Evolutionary conservation across 108 stramenopile species (phyloP).

Genomic region (Fragilaria crotonensis): DNA sequence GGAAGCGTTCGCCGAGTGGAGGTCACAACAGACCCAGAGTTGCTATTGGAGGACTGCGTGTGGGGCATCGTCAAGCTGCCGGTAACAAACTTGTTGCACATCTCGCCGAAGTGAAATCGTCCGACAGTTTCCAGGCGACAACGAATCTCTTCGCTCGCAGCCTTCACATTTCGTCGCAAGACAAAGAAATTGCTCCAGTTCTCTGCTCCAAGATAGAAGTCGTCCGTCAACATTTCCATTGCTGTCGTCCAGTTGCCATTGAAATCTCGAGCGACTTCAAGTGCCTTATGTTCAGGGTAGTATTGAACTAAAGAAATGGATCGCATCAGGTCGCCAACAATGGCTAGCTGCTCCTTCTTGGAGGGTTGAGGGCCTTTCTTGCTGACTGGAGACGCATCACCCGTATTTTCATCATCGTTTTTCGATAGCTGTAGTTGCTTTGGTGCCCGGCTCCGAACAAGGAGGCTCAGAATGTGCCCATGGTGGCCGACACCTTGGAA

Average conservation of each 20-base stretch:
- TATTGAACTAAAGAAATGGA: constrained; percentile 90
- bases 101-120: constrained; percentile 94
- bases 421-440: background rate
- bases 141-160: constrained; percentile 76
- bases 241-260: constrained; percentile 94
- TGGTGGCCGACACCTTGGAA: constrained; percentile 77
- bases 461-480: constrained; percentile 92
- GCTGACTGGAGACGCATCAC: constrained; percentile 10
- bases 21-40: constrained; percentile 9
- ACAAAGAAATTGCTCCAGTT: constrained; percentile 90
- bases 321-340: constrained; percentile 97
- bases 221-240: constrained; percentile 86
- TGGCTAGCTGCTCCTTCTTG: constrained; percentile 68
- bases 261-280: constrained; percentile 92
- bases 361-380: background rate
- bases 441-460: constrained; percentile 65
- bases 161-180: constrained; percentile 69
- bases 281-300: constrained; percentile 62
- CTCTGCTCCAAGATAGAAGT: constrained; percentile 91
- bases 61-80: constrained; percentile 91
- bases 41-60: constrained; percentile 7
- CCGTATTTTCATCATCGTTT: background rate
- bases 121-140: constrained; percentile 86
- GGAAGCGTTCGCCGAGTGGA: constrained; percentile 8
- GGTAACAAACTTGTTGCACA: constrained; percentile 85